Base-by-base conservation (phyloP, 352 stramenopile genomes). In the Phytophthora ohioensis region DNA sequence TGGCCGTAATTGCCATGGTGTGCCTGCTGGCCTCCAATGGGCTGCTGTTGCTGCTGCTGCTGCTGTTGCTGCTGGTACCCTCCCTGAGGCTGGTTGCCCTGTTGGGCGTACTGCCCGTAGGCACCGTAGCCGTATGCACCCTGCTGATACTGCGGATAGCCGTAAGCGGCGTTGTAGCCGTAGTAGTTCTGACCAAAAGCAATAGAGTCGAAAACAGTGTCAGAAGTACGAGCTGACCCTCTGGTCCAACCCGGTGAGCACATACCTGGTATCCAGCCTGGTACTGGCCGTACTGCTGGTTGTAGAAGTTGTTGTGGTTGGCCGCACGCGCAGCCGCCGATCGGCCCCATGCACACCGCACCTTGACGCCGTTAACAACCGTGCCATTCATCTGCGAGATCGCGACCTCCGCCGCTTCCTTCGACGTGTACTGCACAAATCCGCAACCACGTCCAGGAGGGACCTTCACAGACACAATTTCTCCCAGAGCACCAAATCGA, bases 351-450 rank as follows among this genome's bases (percentile, higher is more conserved):
- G 88, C 91, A 63, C 94, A 95, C 21, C 93, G 88, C 45, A 98
- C 84, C 67, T 95, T 95, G 30, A 86, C 85, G 34, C 83, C 77
- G 51, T 77, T 83, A 60, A 98, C 81, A 38, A 91, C 81, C 7
- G 81, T 81, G 39, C 93, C 92, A 60, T 97, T 96, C 85, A 98
- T 92, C 66, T 96, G 93, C 46, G 76, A 73, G 68, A 98, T 98
- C 12, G 91, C 92, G 42, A 84, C 76, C 56, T 97, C 88, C 3
- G 93, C 93, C 34, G 89, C 78, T 13, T 95, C 88, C 51, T 94
- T 94, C 3, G 76, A 79, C 30, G 80, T 82, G 62, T 93, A 98
- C 63, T 96, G 91, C 47, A 98, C 92, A 71, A 98, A 98, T 10
- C 91, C 93, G 61, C 91, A 97, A 36, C 93, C 93, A 36, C 90